Evolutionary conservation across 441 rosid genomes (phyloP).

Genomic region (Adansonia madagascariensis): DNA sequence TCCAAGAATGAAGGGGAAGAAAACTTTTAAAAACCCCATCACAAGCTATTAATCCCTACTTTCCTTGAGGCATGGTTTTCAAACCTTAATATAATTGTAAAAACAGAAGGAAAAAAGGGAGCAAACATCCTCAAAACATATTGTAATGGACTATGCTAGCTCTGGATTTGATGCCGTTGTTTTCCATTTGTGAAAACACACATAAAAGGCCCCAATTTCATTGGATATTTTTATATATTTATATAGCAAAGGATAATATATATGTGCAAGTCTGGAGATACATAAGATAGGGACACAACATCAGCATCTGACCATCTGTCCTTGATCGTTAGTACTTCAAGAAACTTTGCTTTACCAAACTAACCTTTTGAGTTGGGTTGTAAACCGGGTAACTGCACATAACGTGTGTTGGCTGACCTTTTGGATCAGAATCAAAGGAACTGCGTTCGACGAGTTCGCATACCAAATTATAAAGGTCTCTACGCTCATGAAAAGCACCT

Average conservation of each 20-base stretch:
- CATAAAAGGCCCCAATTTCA: conserved; percentile 5
- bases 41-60: background rate
- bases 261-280: background rate
- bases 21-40: background rate
- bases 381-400: no score
- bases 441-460: background rate
- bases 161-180: background rate
- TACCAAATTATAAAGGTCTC: background rate
- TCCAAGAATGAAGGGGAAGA: conserved; percentile 18
- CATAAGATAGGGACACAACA: conserved; percentile 36
- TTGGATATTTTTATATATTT: conserved; percentile 7
- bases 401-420: no score
- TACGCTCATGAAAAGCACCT: no score
- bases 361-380: no score
- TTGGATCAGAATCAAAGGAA: no score
- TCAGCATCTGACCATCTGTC: background rate
- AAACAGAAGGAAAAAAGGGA: background rate
- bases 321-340: no score
- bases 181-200: background rate
- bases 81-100: background rate
- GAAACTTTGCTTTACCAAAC: no score
- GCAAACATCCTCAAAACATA: background rate
- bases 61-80: background rate
- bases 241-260: background rate
- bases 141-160: background rate